Conservation (phyloP, 1,284 basidiomycete genomes). For the Trametes pubescens region DNA sequence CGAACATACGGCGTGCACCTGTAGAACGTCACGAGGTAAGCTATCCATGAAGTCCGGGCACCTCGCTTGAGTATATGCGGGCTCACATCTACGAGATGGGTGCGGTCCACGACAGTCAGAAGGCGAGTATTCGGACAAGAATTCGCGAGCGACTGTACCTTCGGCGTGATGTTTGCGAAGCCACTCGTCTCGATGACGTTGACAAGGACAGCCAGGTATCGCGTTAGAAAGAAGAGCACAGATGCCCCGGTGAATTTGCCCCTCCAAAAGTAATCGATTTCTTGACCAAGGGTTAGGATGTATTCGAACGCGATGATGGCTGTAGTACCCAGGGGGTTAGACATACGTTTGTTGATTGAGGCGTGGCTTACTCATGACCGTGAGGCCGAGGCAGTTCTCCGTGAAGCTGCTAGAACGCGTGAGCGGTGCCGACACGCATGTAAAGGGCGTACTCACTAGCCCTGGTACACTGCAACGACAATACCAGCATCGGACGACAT, state of each 20-base stretch:
- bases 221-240: not conserved
- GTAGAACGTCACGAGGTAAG: not conserved
- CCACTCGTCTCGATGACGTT: not conserved
- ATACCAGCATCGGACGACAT: not conserved
- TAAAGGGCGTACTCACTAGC: not conserved
- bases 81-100: not conserved
- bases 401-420: not conserved
- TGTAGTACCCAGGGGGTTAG: not conserved
- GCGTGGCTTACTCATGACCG: not conserved
- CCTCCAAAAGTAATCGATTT: conserved; percentile 1
- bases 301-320: not conserved
- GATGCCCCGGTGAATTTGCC: not conserved
- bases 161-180: not conserved
- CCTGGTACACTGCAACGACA: not conserved
- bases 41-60: not conserved
- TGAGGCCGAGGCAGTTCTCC: not conserved
- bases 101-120: not conserved
- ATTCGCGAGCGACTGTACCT: not conserved
- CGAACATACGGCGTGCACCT: not conserved
- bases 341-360: not conserved
- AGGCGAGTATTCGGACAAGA: not conserved
- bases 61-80: not conserved
- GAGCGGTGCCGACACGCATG: not conserved
- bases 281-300: not conserved
- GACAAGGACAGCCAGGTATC: not conserved